Conservation (phyloP, 1,139 yeast species). For the Magnusiomyces fungicola region DNA sequence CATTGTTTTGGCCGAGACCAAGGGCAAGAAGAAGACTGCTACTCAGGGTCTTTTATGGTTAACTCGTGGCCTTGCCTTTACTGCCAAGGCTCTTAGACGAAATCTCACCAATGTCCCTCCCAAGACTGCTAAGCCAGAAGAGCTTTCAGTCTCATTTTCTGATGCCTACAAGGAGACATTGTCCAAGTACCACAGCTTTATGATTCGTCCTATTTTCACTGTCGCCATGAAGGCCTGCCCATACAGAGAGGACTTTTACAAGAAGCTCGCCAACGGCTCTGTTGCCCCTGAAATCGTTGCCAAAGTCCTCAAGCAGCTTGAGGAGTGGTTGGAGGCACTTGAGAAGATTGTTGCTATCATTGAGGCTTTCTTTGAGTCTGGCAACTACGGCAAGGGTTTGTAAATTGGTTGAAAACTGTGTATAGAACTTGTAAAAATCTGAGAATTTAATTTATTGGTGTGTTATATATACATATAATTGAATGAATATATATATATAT, state of each 20-base stretch:
- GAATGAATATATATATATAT: too few relatives aligned
- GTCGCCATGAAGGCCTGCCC: constrained; percentile 96
- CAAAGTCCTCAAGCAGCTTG: constrained; percentile 57
- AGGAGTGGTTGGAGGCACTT: constrained; percentile 68
- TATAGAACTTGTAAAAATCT: neutral
- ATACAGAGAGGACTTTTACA: constrained; percentile 78
- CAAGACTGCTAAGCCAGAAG: constrained; percentile 40
- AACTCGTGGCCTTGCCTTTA: constrained; percentile 72
- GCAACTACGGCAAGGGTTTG: constrained; percentile 86
- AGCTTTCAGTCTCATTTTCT: constrained; percentile 70
- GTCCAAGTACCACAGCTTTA: constrained; percentile 72
- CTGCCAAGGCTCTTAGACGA: constrained; percentile 81
- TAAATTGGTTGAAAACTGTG: constrained; percentile 28
- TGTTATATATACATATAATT: too few relatives aligned
- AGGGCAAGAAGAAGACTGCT: constrained; percentile 65
- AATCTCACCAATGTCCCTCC: constrained; percentile 42
- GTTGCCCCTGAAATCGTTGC: constrained; percentile 25
- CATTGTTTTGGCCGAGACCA: constrained; percentile 59
- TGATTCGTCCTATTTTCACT: constrained; percentile 80
- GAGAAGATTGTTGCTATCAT: constrained; percentile 68
- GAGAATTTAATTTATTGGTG: too few relatives aligned
- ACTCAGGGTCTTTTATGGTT: constrained; percentile 92
- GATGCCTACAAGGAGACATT: constrained; percentile 75
- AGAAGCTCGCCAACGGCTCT: constrained; percentile 54
- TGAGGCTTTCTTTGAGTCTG: constrained; percentile 65